A percentile compares a stretch with the other conserved stretches of the same genome.
phyloP scores from a whole-genome alignment of 1,284 basidiomycete genomes.

The Apiotrichum akiyoshidainum region DNA sequence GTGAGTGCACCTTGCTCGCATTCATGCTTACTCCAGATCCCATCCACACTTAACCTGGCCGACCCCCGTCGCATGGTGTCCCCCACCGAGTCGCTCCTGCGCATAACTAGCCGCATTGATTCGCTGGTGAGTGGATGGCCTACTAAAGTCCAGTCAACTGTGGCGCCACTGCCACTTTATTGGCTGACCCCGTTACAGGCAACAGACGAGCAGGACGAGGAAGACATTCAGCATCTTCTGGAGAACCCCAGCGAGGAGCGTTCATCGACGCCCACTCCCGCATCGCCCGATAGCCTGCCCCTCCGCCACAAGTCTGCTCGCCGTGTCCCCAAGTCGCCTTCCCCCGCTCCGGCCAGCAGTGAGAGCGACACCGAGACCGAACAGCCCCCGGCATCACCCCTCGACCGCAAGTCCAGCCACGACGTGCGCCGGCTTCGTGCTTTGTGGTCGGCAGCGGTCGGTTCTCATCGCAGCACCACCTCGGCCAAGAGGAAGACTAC shows the following conservation, averaged over 20 bases:
- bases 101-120: conserved; percentile 7
- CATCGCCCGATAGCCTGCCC: background rate
- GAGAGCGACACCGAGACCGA: background rate
- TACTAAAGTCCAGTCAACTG: no score
- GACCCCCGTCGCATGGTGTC: conserved; percentile 8
- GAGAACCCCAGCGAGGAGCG: background rate
- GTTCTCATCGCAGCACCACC: background rate
- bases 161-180: background rate
- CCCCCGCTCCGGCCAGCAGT: no score
- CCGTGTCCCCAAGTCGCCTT: no score
- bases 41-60: background rate
- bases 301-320: no score
- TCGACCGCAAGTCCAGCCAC: conserved; percentile 6
- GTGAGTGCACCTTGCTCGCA: background rate
- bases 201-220: conserved; percentile 7
- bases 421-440: background rate
- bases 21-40: background rate
- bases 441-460: background rate
- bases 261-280: background rate
- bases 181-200: background rate
- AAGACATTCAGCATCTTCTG: conserved; percentile 1
- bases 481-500: background rate
- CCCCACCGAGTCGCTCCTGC: conserved; percentile 8
- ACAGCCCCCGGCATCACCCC: background rate
- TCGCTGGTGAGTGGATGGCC: conserved; percentile 2